Percentiles rank a stretch among this genome's conserved stretches.
phyloP scores from a whole-genome alignment of 768 basidiomycete species.

The Paxillus ammoniavirescens region DNA sequence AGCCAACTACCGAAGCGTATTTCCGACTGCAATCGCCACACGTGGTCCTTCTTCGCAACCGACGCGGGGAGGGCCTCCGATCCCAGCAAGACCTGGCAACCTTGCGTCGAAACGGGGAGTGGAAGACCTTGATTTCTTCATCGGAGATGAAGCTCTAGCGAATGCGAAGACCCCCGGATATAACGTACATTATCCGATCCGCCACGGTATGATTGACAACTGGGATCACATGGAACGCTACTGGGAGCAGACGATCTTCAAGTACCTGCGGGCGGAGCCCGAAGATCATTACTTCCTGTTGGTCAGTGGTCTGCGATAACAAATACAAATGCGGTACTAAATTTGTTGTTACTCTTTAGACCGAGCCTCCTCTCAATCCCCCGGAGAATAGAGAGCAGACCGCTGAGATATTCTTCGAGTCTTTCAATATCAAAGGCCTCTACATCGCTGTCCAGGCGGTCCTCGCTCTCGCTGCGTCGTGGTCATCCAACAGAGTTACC shows the following conservation, averaged over 20 bases:
- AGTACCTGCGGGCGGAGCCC: conserved; percentile 96
- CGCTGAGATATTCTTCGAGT: conserved; percentile 99
- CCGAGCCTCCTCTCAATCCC: conserved; percentile 97
- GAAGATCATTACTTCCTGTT: conserved; percentile 98
- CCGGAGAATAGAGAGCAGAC: conserved; percentile 99
- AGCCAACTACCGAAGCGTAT: conserved; percentile 58
- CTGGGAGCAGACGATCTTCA: conserved; percentile 99
- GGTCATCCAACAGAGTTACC: conserved; percentile 86
- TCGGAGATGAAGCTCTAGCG: conserved; percentile 96
- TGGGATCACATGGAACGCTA: conserved; percentile 99
- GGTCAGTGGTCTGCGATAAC: conserved; percentile 47
- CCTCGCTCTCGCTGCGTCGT: conserved; percentile 94
- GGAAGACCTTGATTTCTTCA: conserved; percentile 99
- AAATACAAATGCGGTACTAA: neutral
- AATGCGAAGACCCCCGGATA: conserved; percentile 95
- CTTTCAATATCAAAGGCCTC: conserved; percentile 97
- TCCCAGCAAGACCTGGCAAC: conserved; percentile 85
- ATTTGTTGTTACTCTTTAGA: conserved; percentile 46
- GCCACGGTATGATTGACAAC: conserved; percentile 97
- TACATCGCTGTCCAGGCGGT: conserved; percentile 99
- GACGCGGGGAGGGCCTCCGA: conserved; percentile 65
- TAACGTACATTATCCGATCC: conserved; percentile 92
- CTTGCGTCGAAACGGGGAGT: conserved; percentile 96
- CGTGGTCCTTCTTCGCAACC: conserved; percentile 61
- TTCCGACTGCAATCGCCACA: conserved; percentile 96